Conservation (phyloP, 805 yeast genomes). For the Candida orba region DNA sequence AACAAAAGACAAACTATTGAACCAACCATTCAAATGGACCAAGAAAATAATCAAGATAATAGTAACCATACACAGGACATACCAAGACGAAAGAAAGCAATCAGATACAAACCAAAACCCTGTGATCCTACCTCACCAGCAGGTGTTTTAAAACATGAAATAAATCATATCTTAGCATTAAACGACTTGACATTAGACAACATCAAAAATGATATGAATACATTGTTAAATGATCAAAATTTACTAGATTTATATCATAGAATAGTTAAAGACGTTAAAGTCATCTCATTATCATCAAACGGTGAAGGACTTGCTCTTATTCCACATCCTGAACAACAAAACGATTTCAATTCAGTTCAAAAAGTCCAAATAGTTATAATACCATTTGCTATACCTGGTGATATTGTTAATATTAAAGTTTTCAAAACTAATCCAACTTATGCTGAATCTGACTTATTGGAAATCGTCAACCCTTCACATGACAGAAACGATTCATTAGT, state of each 20-base stretch:
- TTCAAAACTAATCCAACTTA: slow-evolving; percentile 72
- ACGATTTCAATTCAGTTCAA: slow-evolving; percentile 1
- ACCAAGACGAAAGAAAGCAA: slow-evolving; percentile 19
- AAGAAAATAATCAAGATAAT: background rate
- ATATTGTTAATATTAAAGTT: slow-evolving; percentile 58
- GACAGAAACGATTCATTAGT: slow-evolving; percentile 50
- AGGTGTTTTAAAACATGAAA: slow-evolving; percentile 74
- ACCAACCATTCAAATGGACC: slow-evolving; percentile 3
- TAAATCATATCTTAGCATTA: slow-evolving; percentile 45
- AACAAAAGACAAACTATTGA: slow-evolving; percentile 6
- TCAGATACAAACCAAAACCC: slow-evolving; percentile 54
- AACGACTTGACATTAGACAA: slow-evolving; percentile 36
- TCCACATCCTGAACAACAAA: slow-evolving; percentile 41
- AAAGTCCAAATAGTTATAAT: slow-evolving; percentile 59
- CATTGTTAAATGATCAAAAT: slow-evolving; percentile 51
- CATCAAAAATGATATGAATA: slow-evolving; percentile 58
- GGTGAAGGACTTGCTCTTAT: slow-evolving; percentile 85
- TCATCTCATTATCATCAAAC: slow-evolving; percentile 57
- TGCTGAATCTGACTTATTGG: slow-evolving; percentile 67
- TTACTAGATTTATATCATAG: slow-evolving; percentile 48
- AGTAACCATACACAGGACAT: background rate
- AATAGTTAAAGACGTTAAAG: slow-evolving; percentile 46
- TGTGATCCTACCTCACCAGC: slow-evolving; percentile 73
- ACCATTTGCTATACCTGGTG: slow-evolving; percentile 90
- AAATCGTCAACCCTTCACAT: slow-evolving; percentile 36